Evolutionary conservation across 1,139 yeast species (phyloP), one percentile per base, ranked within the genome.

Genomic region (Petasospora fabianii): DNA sequence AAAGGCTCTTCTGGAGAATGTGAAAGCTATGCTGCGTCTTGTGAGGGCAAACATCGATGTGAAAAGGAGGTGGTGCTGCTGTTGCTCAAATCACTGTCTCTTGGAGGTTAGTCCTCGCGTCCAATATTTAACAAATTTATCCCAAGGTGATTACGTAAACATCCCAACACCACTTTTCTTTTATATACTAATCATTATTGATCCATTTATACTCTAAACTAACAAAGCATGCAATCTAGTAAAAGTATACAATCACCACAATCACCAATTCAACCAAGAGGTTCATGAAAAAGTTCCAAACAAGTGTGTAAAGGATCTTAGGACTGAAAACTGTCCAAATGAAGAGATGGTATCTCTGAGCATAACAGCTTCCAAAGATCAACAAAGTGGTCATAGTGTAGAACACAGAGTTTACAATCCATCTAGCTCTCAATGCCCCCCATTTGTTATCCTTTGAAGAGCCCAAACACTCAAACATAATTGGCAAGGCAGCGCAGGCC

Each of bases 311-410:
- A 26, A 95, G 71, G 14, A 92, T 62, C 54, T 88, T 92, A 0
- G 98, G 99, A 36, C 96, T 85, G 64, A 92, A 92, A 5, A 94
- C 98, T 2, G 97, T 87, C 97, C 98, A 94, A 13, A 94, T 84
- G 58, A 92, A 92, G 42, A 92, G 68, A 58, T 92, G 98, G 55
- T 81, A 85, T 50, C 96, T 71, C 48, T 90, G 69, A 20, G 76
- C 69, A 39, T 74, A 72, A 57, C 98, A 92, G 7, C 97, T 82
- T 0, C 70, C 65, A 35, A 84, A 59, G 38, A 90, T 73, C 30
- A 73, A 69, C 4, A 76, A 55, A 1, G 86, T 85, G 13, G 77
- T 60, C 2, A 80, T 51, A 3, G 82, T 64, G 56, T 84, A 84
- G 56, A 83, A 84, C 8, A 73, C 38, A 38, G 58, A 18, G 28